phyloP scores from a whole-genome alignment of 768 basidiomycete genomes.

The Trametes cubensis region DNA sequence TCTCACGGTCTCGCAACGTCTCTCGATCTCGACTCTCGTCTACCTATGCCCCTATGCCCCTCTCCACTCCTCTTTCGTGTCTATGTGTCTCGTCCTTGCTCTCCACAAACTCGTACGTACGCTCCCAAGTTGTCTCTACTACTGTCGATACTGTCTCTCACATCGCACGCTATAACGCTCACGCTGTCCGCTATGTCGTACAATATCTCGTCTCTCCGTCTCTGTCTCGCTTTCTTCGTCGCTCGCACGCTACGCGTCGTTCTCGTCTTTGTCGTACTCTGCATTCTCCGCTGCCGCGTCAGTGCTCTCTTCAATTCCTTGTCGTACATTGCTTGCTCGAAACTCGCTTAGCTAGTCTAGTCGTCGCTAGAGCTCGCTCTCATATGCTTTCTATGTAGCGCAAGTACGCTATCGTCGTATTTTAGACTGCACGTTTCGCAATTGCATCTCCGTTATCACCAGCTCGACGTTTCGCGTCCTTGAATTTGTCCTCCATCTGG shows the following conservation, averaged over 20 bases:
- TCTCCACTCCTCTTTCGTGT: not conserved
- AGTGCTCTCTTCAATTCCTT: conserved; percentile 10
- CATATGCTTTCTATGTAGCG: conserved; percentile 19
- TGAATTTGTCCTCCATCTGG: no score
- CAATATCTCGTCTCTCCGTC: conserved; percentile 10
- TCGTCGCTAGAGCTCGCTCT: conserved; percentile 12
- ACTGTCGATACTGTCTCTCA: conserved; percentile 14
- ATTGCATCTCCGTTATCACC: conserved; percentile 9
- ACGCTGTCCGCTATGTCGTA: conserved; percentile 20
- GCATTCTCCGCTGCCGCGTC: conserved; percentile 18
- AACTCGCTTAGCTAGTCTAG: conserved; percentile 25
- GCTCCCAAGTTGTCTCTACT: conserved; percentile 17
- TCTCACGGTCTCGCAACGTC: not conserved
- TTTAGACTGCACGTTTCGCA: conserved; percentile 10
- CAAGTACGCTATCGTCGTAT: conserved; percentile 21
- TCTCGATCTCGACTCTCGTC: conserved; percentile 2
- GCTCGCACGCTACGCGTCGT: conserved; percentile 19
- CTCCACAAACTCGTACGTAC: conserved; percentile 13
- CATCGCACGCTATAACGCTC: conserved; percentile 22
- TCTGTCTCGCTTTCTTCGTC: conserved; percentile 13
- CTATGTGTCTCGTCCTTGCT: conserved; percentile 21
- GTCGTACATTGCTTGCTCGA: conserved; percentile 9
- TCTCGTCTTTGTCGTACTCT: not conserved
- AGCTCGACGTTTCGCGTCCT: no score
- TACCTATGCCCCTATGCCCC: conserved; percentile 24